These are phyloP conservation scores for Kappamyces sp. DNA, from an alignment of 192 early-diverging fungal genomes.

Conservation along the genomic window DNA sequence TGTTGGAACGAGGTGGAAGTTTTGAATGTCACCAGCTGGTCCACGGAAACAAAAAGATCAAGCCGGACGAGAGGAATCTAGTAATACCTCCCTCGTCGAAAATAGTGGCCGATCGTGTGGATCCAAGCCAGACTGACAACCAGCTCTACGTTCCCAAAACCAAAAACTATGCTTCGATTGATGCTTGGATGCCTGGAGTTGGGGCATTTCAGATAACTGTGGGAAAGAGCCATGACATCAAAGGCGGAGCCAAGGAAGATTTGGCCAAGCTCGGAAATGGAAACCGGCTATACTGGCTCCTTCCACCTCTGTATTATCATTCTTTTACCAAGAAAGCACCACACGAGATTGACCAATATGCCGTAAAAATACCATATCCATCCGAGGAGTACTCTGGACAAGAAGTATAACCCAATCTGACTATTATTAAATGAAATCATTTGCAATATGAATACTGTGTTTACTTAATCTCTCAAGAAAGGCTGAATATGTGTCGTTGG, in stretches of 20 bases:
- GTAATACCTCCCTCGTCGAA: slow-evolving; percentile 13
- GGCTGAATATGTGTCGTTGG: no score
- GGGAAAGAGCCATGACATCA: slow-evolving; percentile 18
- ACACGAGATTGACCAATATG: slow-evolving; percentile 18
- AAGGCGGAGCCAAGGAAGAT: slow-evolving; percentile 14
- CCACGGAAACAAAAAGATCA: slow-evolving; percentile 16
- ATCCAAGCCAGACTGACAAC: slow-evolving; percentile 5
- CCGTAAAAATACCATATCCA: slow-evolving; percentile 15
- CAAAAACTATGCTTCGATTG: slow-evolving; percentile 16
- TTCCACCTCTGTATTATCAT: slow-evolving; percentile 17
- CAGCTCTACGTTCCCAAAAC: slow-evolving; percentile 21
- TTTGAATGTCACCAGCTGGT: slow-evolving; percentile 19
- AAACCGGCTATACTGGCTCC: slow-evolving; percentile 18
- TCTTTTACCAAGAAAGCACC: slow-evolving; percentile 22
- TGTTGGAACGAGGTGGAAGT: slow-evolving; percentile 16
- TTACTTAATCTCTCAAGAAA: no score
- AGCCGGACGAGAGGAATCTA: background rate
- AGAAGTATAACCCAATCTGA: no score
- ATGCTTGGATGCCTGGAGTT: slow-evolving; percentile 17
- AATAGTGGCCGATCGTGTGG: slow-evolving; percentile 11
- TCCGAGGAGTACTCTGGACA: no score
- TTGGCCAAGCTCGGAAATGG: slow-evolving; percentile 13
- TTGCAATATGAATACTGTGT: no score
- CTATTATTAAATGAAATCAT: no score
- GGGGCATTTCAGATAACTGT: slow-evolving; percentile 22